These are phyloP conservation scores for Plectosphaerella cucumerina DNA, from an alignment of 2,329 filamentous ascomycete genomes.

Conservation along the genomic window DNA sequence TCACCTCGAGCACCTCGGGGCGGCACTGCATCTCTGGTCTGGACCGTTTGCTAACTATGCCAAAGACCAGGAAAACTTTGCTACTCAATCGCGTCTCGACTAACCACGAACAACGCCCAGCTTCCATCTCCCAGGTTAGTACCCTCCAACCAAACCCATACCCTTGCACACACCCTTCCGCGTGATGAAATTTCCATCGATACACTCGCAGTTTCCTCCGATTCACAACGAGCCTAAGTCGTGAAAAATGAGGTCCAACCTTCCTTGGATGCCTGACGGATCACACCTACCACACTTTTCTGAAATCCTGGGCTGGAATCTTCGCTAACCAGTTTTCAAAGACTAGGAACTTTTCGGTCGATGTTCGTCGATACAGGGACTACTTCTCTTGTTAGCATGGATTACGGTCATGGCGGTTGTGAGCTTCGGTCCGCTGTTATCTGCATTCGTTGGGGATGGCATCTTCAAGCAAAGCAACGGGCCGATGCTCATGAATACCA, in stretches of 20 bases:
- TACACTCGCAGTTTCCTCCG: constrained; percentile 85
- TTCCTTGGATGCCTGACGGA: constrained; percentile 76
- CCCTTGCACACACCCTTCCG: background rate
- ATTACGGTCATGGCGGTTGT: no score
- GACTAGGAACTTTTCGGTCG: no score
- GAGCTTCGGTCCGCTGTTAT: no score
- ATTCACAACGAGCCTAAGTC: constrained; percentile 38
- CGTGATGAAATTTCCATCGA: constrained; percentile 71
- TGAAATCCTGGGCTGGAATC: background rate
- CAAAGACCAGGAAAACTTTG: background rate
- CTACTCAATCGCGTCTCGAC: background rate
- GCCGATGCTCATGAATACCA: no score
- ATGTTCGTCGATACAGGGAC: no score
- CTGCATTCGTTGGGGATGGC: no score
- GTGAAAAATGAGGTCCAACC: constrained; percentile 64
- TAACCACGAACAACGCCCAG: constrained; percentile 2
- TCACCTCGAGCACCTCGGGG: background rate
- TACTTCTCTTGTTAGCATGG: no score
- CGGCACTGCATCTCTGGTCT: no score
- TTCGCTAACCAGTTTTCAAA: background rate
- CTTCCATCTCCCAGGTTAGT: background rate
- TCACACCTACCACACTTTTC: constrained; percentile 6
- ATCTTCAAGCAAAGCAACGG: no score
- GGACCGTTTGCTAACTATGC: constrained; percentile 1
- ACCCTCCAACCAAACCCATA: background rate